phyloP scores from a whole-genome alignment of 306 rosid species.

The barrel medic (Medicago truncatula) region MtrunA17r5.0-ANR NC_053046.1:32785001-32785500 shows the following conservation, averaged over 20 bases:
- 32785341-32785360: not conserved
- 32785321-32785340: not conserved
- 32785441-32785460: conserved; percentile 65
- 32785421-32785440: conserved; percentile 69
- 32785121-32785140: conserved; percentile 84
- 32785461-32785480: conserved; percentile 84
- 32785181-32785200: conserved; percentile 41
- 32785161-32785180: conserved; percentile 76
- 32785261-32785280: too few species aligned
- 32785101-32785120: conserved; percentile 45
- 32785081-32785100: not conserved
- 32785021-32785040: conserved; percentile 56
- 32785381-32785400: not conserved
- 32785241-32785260: not conserved
- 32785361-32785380: not conserved
- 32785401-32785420: conserved; percentile 75
- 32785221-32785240: not conserved
- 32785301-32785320: too few species aligned
- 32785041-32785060: not conserved
- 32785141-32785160: conserved; percentile 64
- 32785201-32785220: not conserved
- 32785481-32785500: not conserved
- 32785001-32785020: conserved; percentile 66
- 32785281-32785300: too few species aligned
- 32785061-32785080: not conserved